Base-by-base conservation (phyloP, 257 asterid genomes). In the Solanum virginianum region DNA sequence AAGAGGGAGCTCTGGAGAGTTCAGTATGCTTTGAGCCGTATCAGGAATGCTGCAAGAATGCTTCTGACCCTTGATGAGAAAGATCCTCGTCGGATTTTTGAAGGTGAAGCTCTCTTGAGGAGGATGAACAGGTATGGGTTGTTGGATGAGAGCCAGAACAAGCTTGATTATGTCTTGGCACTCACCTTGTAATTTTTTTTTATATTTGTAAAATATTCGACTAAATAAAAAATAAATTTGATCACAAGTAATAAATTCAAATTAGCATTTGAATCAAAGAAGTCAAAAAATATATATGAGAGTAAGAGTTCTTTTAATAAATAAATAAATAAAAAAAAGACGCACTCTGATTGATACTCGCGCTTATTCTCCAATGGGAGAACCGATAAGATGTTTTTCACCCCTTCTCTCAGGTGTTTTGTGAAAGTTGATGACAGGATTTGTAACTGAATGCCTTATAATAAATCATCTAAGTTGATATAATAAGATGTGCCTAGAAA, bases 1-100 rank as follows among this genome's bases (percentile, higher is more conserved):
- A 93, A 95, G n/a, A n/a, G n/a, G n/a, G n/a, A n/a, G n/a, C 90
- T 95, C 13, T 95, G 97, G 98, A 95, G 98, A 92, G 98, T 95
- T 43, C 98, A 95, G 85, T 95, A 93, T 88, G 98, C 95, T 6
- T 88, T 95, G 90, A 95, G 98, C 88, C 94, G 98, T 22, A 94
- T 94, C 66, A 86, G 98, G 85, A 94, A 94, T 75, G 92, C 92
- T 54, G 97, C 98, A 13, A 91, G 97, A 86, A 91, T 74, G 80
- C 96, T 94, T 80, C 86, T 94, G 90, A 94, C 98, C 66, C 92
- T 92, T 36, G 98, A 94, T 56, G 97, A 94, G 93, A 94, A 94
- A 89, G 98, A 94, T n/a, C 90, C 97, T 0, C 91, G 91, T 12
- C 95, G 98, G 86, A 91, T 94, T 74, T 94, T 94, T 65, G 97